Percentiles rank a stretch among this genome's conserved stretches.
These are phyloP conservation scores for Colletotrichum scovillei DNA, from an alignment of 2,329 filamentous ascomycete genomes.

Conservation along the genomic window DNA sequence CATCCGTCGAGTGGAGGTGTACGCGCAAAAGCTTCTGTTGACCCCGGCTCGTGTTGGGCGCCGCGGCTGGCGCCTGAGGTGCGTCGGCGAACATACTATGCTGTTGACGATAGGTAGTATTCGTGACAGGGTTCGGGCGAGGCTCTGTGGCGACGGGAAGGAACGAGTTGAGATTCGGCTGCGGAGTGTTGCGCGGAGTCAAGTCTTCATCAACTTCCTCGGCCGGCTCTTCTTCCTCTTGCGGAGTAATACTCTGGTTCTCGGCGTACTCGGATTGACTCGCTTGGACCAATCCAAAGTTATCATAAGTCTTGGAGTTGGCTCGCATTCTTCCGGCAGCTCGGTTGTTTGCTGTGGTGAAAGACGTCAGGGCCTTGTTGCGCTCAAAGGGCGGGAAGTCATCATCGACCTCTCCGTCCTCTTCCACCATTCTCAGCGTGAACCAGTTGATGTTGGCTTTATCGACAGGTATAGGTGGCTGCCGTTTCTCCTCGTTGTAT, in stretches of 20 bases:
- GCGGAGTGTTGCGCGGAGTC: conserved; percentile 60
- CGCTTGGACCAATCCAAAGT: conserved; percentile 83
- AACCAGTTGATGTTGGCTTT: conserved; percentile 85
- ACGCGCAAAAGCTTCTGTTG: conserved; percentile 78
- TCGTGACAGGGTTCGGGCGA: conserved; percentile 69
- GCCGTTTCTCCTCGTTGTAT: conserved; percentile 80
- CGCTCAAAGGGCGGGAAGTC: conserved; percentile 85
- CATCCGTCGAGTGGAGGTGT: conserved; percentile 77
- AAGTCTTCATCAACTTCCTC: conserved; percentile 54
- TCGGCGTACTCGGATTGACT: conserved; percentile 74
- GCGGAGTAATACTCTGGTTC: conserved; percentile 75
- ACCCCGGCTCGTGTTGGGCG: conserved; percentile 63
- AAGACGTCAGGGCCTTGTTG: conserved; percentile 79
- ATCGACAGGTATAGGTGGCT: conserved; percentile 72
- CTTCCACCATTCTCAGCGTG: conserved; percentile 85
- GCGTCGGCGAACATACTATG: conserved; percentile 66
- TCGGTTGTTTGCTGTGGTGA: conserved; percentile 84
- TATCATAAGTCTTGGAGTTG: conserved; percentile 82
- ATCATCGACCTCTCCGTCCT: conserved; percentile 86
- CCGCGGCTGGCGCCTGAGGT: conserved; percentile 59
- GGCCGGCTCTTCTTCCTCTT: conserved; percentile 58
- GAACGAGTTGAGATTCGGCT: conserved; percentile 47
- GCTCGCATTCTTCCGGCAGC: conserved; percentile 69
- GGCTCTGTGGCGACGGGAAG: conserved; percentile 47
- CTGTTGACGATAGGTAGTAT: conserved; percentile 68